Percentiles rank a stretch among this genome's conserved stretches.
Evolutionary conservation across 2,329 filamentous ascomycete genomes (phyloP).

Genomic region (Fusarium cicatricum): DNA sequence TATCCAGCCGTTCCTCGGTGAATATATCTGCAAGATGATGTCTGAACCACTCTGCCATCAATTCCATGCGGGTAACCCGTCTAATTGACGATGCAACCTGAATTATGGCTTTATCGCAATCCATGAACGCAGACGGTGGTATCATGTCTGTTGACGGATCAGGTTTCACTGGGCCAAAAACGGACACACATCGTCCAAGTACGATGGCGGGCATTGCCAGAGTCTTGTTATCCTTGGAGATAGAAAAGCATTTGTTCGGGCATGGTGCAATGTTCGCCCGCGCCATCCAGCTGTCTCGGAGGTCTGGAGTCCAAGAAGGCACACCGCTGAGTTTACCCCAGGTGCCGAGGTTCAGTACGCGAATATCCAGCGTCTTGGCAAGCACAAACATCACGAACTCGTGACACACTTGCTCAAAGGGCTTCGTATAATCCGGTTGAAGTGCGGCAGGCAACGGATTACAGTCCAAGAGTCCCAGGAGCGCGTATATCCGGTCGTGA

Average conservation of each 20-base stretch:
- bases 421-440: not conserved
- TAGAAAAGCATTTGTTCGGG: not conserved
- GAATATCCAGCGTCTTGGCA: not conserved
- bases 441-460: not conserved
- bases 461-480: conserved; percentile 10
- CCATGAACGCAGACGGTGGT: not conserved
- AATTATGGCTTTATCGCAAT: not conserved
- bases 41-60: conserved; percentile 11
- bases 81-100: not conserved
- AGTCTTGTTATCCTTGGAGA: accelerated
- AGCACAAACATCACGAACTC: not conserved
- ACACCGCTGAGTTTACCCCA: accelerated
- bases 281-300: conserved; percentile 12
- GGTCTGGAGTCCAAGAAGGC: conserved; percentile 13
- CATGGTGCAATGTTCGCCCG: not conserved
- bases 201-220: not conserved
- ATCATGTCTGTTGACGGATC: accelerated
- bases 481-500: conserved; percentile 17
- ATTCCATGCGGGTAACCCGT: not conserved
- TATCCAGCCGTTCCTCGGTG: not conserved
- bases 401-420: not conserved
- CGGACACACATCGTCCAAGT: conserved; percentile 3
- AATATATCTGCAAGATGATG: conserved; percentile 11
- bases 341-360: conserved; percentile 1
- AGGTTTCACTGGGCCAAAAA: accelerated